These are phyloP conservation scores for Ophiostoma populinum DNA, from an alignment of 2,329 filamentous ascomycete species.

Conservation along the genomic window DNA sequence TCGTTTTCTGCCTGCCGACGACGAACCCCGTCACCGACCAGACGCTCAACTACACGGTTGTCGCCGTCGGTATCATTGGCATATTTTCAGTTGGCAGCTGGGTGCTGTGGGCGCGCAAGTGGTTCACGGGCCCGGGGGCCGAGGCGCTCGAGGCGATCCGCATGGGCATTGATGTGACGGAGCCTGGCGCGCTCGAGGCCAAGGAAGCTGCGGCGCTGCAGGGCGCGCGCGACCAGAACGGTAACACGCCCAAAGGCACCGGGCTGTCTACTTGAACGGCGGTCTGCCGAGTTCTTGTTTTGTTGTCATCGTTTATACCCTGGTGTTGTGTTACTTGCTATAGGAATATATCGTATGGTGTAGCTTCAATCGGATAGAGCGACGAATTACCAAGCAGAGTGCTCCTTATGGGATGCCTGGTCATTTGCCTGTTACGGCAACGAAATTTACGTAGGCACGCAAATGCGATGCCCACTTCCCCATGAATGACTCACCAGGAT, in stretches of 20 bases:
- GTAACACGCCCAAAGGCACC: no score
- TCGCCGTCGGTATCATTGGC: conserved; percentile 39
- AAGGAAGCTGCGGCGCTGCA: conserved; percentile 14
- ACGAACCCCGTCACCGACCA: conserved; percentile 36
- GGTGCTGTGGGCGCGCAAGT: conserved; percentile 33
- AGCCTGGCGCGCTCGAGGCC: conserved; percentile 26
- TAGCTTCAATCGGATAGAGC: no score
- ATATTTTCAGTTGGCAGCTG: conserved; percentile 29
- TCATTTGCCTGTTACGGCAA: no score
- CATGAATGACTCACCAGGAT: no score
- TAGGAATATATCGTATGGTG: no score
- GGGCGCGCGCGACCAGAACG: background rate
- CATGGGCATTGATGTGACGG: conserved; percentile 28
- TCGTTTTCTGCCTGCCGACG: conserved; percentile 40
- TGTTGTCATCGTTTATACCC: no score
- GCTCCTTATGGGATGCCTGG: no score
- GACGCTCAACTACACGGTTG: conserved; percentile 41
- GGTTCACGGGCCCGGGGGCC: conserved; percentile 38
- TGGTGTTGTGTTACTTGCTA: no score
- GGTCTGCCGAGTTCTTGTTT: no score
- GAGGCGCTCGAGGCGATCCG: conserved; percentile 33
- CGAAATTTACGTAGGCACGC: no score
- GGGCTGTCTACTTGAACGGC: background rate
- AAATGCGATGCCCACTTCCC: no score
- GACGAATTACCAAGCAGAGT: no score